A percentile compares a stretch with the other conserved stretches of the same genome.
phyloP scores from a whole-genome alignment of 2,329 filamentous ascomycete genomes.

The Grosmannia clavigera region DNA sequence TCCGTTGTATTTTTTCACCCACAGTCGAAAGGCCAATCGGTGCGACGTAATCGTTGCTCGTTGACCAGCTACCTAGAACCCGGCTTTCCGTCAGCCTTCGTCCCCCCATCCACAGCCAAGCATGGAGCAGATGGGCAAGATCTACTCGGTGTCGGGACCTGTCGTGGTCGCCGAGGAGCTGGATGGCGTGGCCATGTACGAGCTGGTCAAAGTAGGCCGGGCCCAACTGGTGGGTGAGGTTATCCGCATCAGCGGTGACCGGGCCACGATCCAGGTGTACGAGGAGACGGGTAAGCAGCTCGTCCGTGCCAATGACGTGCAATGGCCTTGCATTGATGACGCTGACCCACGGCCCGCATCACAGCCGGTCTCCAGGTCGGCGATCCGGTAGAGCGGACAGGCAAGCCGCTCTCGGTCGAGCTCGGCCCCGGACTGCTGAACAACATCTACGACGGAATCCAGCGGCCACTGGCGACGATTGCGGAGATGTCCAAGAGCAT shows the following conservation, averaged over 20 bases:
- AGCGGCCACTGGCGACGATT: slow-evolving; percentile 83
- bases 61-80: neutral
- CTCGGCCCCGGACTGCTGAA: slow-evolving; percentile 94
- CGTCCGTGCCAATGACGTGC: neutral
- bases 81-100: no score
- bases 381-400: slow-evolving; percentile 80
- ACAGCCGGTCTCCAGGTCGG: slow-evolving; percentile 88
- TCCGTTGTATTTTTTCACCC: neutral
- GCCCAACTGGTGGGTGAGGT: slow-evolving; percentile 91
- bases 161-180: slow-evolving; percentile 97
- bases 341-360: neutral
- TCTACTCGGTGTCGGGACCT: slow-evolving; percentile 33
- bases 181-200: slow-evolving; percentile 99
- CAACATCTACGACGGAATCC: slow-evolving; percentile 99
- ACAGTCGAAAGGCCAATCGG: neutral
- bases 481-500: slow-evolving; percentile 69
- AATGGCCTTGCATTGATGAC: neutral
- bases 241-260: slow-evolving; percentile 92
- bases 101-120: neutral
- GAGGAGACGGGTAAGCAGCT: slow-evolving; percentile 79
- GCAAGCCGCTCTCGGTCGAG: slow-evolving; percentile 94
- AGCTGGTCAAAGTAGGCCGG: slow-evolving; percentile 87
- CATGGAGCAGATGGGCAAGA: slow-evolving; percentile 14
- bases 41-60: neutral
- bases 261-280: slow-evolving; percentile 96